phyloP scores from a whole-genome alignment of 441 rosid species.

The Pelargonium fulgidum region DNA sequence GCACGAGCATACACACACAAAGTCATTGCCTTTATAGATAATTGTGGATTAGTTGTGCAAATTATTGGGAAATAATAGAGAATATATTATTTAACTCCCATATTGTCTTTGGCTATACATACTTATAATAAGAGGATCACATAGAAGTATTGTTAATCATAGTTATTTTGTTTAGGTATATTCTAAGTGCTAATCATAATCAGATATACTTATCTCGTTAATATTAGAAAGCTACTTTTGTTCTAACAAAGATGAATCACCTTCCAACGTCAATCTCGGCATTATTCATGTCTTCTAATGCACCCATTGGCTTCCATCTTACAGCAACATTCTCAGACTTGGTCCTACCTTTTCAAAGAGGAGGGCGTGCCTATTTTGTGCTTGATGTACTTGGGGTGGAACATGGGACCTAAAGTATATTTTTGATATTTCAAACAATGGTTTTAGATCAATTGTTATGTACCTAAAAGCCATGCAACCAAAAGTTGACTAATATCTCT shows the following conservation, averaged over 20 bases:
- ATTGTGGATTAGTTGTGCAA: no score
- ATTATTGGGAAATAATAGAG: no score
- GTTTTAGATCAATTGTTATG: not conserved
- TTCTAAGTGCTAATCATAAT: slow-evolving; percentile 1
- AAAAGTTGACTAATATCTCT: slow-evolving; percentile 1
- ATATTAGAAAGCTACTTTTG: not conserved
- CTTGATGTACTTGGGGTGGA: not conserved
- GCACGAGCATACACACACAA: no score
- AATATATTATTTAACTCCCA: no score
- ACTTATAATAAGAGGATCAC: no score
- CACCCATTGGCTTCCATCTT: no score
- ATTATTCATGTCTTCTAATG: not conserved
- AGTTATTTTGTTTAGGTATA: not conserved
- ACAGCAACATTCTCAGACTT: not conserved
- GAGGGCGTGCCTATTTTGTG: slow-evolving; percentile 6
- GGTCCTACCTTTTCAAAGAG: not conserved
- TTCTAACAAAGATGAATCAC: not conserved
- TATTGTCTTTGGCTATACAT: no score
- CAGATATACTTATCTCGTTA: slow-evolving; percentile 1
- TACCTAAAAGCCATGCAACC: slow-evolving; percentile 1
- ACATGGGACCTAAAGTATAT: not conserved
- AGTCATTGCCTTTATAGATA: no score
- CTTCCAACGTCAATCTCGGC: slow-evolving; percentile 4
- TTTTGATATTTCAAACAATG: no score
- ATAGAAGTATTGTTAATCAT: not conserved